Evolutionary conservation across 306 rosid species (phyloP).

Genomic region (Medicago ruthenica): DNA sequence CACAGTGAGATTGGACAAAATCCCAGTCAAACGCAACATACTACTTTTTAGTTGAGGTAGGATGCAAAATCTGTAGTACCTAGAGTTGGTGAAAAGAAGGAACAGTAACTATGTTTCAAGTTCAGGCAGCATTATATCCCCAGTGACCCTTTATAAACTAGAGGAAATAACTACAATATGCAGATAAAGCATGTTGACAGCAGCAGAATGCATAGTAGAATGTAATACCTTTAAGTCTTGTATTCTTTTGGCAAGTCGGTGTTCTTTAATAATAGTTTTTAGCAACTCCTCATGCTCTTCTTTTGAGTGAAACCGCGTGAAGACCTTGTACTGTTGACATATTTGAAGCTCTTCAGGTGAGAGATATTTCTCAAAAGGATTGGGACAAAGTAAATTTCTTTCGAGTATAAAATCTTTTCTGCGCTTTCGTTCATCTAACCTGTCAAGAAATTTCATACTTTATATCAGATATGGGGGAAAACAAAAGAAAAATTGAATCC

Average conservation of each 20-base stretch:
- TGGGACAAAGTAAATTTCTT: constrained; percentile 77
- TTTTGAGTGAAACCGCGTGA: constrained; percentile 81
- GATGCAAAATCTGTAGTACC: background rate
- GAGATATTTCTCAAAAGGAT: constrained; percentile 72
- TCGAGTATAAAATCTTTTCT: constrained; percentile 79
- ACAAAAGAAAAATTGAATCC: background rate
- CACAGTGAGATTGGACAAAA: background rate
- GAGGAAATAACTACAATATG: constrained; percentile 18
- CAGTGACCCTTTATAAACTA: constrained; percentile 15
- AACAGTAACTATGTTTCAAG: background rate
- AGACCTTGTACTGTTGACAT: constrained; percentile 69
- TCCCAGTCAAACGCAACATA: background rate
- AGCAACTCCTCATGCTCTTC: constrained; percentile 73
- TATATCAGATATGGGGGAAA: constrained; percentile 24
- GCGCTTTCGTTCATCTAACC: constrained; percentile 89
- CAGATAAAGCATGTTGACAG: constrained; percentile 18
- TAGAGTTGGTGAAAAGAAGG: background rate
- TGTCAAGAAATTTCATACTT: constrained; percentile 52
- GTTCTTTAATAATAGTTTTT: constrained; percentile 71
- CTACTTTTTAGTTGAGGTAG: background rate
- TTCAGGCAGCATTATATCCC: background rate
- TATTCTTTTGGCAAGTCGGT: constrained; percentile 68
- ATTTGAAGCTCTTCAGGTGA: constrained; percentile 73
- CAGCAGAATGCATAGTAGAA: background rate
- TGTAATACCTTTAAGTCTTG: constrained; percentile 79